phyloP scores from a whole-genome alignment of 352 stramenopile species.

The Phytophthora sp. region DNA sequence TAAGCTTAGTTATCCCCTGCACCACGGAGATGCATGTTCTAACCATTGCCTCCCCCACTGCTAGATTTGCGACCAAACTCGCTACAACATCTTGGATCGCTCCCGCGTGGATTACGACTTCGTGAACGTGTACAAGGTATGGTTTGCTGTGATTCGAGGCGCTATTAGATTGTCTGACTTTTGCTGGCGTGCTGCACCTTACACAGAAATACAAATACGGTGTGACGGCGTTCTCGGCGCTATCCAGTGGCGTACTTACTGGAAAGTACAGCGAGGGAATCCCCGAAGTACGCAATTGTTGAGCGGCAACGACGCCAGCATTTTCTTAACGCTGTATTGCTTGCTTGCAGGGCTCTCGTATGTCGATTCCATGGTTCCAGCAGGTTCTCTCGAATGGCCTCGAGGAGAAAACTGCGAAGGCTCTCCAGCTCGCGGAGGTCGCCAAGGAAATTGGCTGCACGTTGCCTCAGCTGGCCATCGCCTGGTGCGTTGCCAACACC shows the following conservation, averaged over 20 bases:
- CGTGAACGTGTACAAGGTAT: conserved; percentile 48
- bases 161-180: neutral
- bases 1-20: conserved; percentile 19
- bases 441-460: conserved; percentile 56
- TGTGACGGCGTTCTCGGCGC: conserved; percentile 63
- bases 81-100: conserved; percentile 79
- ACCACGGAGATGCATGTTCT: neutral
- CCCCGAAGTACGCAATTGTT: conserved; percentile 16
- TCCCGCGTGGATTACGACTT: conserved; percentile 74
- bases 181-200: neutral
- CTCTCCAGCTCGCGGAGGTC: conserved; percentile 36
- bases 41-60: neutral
- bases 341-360: conserved; percentile 45
- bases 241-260: conserved; percentile 64
- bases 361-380: conserved; percentile 46
- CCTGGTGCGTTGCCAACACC: conserved; percentile 58
- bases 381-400: conserved; percentile 42
- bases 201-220: conserved; percentile 71
- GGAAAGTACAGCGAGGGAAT: conserved; percentile 75
- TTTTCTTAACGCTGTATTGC: neutral
- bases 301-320: too few relatives aligned
- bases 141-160: conserved; percentile 12
- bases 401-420: conserved; percentile 40
- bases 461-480: conserved; percentile 56
- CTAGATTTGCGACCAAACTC: conserved; percentile 62